Evolutionary conservation across 139 green algal genomes (phyloP).

Genomic region (Chlorella vulgaris): DNA sequence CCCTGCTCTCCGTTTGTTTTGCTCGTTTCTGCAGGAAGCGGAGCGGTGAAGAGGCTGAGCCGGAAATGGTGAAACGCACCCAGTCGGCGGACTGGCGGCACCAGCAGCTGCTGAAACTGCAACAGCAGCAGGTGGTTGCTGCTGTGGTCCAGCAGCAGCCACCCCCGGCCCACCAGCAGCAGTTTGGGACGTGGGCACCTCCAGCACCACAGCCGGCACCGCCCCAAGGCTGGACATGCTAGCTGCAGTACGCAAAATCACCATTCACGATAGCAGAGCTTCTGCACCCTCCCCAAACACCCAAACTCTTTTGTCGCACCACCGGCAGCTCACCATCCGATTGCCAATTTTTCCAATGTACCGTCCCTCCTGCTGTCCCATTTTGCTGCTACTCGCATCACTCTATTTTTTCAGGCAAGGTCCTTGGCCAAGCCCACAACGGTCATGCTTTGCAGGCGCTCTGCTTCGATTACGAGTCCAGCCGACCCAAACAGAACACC

Average conservation of each 20-base stretch:
- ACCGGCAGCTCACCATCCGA: too few species aligned
- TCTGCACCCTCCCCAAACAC: too few species aligned
- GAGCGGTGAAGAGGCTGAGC: background rate
- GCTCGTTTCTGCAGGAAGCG: conserved; percentile 12
- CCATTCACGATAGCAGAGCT: too few species aligned
- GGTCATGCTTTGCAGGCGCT: too few species aligned
- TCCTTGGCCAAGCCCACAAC: too few species aligned
- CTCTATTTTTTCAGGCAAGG: too few species aligned
- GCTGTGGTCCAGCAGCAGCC: background rate
- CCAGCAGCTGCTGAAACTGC: background rate
- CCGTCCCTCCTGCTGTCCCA: too few species aligned
- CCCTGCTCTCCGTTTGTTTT: background rate
- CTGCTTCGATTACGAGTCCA: too few species aligned
- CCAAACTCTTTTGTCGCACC: too few species aligned
- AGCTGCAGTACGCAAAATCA: background rate
- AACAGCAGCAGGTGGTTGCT: background rate
- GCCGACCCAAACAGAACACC: too few species aligned
- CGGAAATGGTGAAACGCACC: background rate
- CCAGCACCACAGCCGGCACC: background rate
- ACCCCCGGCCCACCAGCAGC: background rate
- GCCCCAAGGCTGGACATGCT: conserved; percentile 3
- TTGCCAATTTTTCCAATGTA: too few species aligned
- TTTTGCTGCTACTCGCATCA: too few species aligned
- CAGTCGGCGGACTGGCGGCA: conserved; percentile 3
- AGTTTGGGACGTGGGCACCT: background rate